Percentiles rank a stretch among this genome's conserved stretches.
These are phyloP conservation scores for Plantago coronopus DNA, from an alignment of 305 asterid species.

Conservation along the genomic window DNA sequence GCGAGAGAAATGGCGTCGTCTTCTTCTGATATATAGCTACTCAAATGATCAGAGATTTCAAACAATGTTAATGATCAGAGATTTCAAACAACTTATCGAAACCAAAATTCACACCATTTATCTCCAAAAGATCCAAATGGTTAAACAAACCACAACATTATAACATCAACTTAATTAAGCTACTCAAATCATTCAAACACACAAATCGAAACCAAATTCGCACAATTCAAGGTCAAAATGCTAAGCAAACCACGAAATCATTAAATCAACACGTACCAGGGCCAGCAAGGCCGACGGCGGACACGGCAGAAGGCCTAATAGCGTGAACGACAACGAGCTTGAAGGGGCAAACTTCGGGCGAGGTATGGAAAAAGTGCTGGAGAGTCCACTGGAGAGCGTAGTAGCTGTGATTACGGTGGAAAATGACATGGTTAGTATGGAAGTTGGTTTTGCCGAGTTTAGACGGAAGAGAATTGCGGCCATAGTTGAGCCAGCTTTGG, in stretches of 20 bases:
- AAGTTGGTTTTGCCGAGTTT: no score
- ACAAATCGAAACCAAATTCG: no score
- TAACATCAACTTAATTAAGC: no score
- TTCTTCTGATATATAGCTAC: no score
- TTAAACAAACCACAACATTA: no score
- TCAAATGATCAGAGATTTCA: no score
- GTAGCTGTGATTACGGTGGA: constrained; percentile 13
- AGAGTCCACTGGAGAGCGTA: constrained; percentile 13
- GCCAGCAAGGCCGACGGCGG: constrained; percentile 8
- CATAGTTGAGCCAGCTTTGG: no score
- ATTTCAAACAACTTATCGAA: no score
- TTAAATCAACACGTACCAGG: neutral
- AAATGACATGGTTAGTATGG: no score
- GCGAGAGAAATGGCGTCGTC: constrained; percentile 1
- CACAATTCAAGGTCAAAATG: no score
- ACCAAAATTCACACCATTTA: neutral
- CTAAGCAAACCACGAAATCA: neutral
- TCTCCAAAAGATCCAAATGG: neutral
- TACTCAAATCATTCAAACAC: no score
- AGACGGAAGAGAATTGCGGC: neutral
- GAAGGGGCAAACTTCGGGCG: neutral
- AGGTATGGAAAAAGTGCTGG: constrained; percentile 4
- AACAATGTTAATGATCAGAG: no score
- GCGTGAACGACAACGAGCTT: constrained; percentile 11
- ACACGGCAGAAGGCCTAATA: neutral